Evolutionary conservation across 345 rosid genomes (phyloP), one percentile per base, ranked within the genome.

Genomic region (Eucalyptus camaldulensis): DNA sequence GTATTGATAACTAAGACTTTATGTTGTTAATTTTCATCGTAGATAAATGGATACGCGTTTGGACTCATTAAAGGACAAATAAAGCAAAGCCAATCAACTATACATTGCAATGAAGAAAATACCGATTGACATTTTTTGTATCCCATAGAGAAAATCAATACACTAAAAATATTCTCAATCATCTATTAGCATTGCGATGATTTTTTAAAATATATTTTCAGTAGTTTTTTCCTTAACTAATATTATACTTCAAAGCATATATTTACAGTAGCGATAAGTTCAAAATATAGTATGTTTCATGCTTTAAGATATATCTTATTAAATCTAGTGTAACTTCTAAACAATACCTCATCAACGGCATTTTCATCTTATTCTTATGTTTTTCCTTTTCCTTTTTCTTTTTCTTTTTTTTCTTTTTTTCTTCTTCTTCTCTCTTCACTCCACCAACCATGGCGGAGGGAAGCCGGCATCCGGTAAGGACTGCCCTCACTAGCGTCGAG

Each of bases 401-500:
- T 44, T 44, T 44, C 37, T 33, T 33, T 33, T 33, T 33, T 33
- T 33, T 3, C 37, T 33, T 33, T 33, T 33, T 33, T 33, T 33
- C 37, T 44, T 44, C 45, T 44, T 44, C 45, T 44, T 44, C 45
- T 8, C 8, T 44, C 45, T 8, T 8, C 8, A 9, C 9, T 8
- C 2, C 45, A 9, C 45, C 45, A 0, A 2, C 45, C 45, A 44
- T 44, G 45, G 45, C 9, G 3, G 0, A 44, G 45, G 45, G 3
- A 44, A 43, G 43, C 43, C 43, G 7, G 43, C 7, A 0, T 43
- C 43, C 7, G 3, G 3, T 2, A 1, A 44, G 45, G 45, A 44
- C 9, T 44, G 3, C 9, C 45, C 45, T 44, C 45, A 0, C 45
- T 1, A 1, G 7, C 43, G 0, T 44, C 9, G 2, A 1, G 45